These are phyloP conservation scores for Stephanocyclus meneghinianus DNA, from an alignment of 352 stramenopile species.

Conservation along the genomic window DNA sequence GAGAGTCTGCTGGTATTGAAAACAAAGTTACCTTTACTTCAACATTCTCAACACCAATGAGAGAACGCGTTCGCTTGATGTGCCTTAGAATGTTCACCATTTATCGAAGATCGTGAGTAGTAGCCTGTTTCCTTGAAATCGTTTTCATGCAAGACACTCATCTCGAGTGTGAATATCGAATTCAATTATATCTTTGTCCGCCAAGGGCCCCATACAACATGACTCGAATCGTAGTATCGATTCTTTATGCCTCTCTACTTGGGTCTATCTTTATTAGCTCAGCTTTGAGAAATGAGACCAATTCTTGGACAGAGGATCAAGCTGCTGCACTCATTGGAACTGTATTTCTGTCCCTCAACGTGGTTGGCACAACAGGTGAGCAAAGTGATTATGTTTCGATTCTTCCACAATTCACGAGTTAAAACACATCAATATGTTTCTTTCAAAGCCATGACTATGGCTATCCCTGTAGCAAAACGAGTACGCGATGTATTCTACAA, in stretches of 20 bases:
- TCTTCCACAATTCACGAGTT: neutral
- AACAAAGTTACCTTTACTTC: constrained; percentile 34
- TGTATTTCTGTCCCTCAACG: constrained; percentile 52
- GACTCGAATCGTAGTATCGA: constrained; percentile 79
- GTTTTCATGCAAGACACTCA: constrained; percentile 24
- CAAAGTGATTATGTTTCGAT: neutral
- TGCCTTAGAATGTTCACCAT: constrained; percentile 40
- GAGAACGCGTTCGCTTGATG: constrained; percentile 33
- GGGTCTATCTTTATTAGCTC: constrained; percentile 74
- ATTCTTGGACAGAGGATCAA: constrained; percentile 25
- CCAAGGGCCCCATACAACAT: constrained; percentile 84
- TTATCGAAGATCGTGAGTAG: constrained; percentile 60
- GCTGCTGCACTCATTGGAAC: constrained; percentile 45
- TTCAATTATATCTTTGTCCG: constrained; percentile 2
- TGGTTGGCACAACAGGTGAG: constrained; percentile 40
- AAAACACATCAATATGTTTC: neutral
- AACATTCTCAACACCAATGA: constrained; percentile 32
- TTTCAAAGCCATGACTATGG: constrained; percentile 32
- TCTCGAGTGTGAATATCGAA: constrained; percentile 73
- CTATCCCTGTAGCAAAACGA: constrained; percentile 78
- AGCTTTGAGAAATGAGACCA: constrained; percentile 17
- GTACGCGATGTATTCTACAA: constrained; percentile 90
- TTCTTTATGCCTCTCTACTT: constrained; percentile 85
- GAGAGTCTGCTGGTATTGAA: neutral
- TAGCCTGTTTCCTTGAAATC: constrained; percentile 41